Conservation (phyloP, 176 grass and related monocot species). For the Aegilops bicornis region DNA sequence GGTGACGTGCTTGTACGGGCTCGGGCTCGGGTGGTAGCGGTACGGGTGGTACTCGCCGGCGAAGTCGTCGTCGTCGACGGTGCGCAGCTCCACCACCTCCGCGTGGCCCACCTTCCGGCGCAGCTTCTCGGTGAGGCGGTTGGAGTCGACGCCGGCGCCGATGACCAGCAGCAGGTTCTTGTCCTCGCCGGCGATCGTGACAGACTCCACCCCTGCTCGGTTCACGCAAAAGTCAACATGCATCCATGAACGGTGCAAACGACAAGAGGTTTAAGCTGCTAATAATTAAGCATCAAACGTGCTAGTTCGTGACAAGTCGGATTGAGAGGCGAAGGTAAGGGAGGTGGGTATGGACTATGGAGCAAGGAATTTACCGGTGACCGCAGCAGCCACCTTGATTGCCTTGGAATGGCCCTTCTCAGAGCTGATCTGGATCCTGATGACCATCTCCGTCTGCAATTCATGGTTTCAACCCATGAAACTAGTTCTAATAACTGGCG, state of each 20-base stretch:
- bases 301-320: not conserved
- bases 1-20: conserved; percentile 32
- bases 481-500: not conserved
- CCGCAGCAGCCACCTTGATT: conserved; percentile 46
- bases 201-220: conserved; percentile 35
- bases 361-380: conserved; percentile 21
- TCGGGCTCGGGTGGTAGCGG: conserved; percentile 37
- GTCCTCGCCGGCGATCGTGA: conserved; percentile 45
- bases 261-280: not conserved
- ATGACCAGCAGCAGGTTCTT: conserved; percentile 56
- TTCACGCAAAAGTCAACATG: not conserved
- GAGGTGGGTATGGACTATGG: not conserved
- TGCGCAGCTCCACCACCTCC: conserved; percentile 48
- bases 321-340: not conserved
- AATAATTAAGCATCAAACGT: not conserved
- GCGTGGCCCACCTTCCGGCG: conserved; percentile 51
- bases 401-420: conserved; percentile 44
- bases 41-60: conserved; percentile 19
- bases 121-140: conserved; percentile 53
- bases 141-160: conserved; percentile 44
- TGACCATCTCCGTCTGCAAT: conserved; percentile 55
- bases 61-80: conserved; percentile 23
- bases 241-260: not conserved
- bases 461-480: not conserved
- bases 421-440: conserved; percentile 27